Evolutionary conservation across 805 yeast genomes (phyloP), one percentile per base, ranked within the genome.

Genomic region (Grigorovia humatica): DNA sequence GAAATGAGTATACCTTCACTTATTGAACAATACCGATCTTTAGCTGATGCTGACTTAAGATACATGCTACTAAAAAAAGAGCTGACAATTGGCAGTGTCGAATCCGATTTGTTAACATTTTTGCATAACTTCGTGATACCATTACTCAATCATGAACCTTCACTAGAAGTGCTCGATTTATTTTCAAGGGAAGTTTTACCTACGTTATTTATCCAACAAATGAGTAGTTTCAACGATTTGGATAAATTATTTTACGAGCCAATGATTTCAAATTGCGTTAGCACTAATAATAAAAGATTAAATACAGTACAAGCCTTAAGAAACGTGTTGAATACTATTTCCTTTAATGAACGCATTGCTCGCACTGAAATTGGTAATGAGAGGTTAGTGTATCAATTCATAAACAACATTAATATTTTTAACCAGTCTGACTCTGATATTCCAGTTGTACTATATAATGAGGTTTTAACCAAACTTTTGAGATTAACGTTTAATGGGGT

Each of bases 1-100:
- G 15, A 38, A 44, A 50, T 52, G 51, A 45, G 15, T 9, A 59
- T 56, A 13, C 27, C 46, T 4, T 46, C 50, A 19, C 19, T 57
- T 19, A 47, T 61, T 7, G 52, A 52, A 15, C 59, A 56, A 29
- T 64, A 58, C 44, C 30, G 46, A n/a, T 52, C 43, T 11, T 57
- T 62, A 2, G 41, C 48, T n/a, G 69, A 65, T 50, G 52, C 51
- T 53, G 69, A 65, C 46, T 42, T 65, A 44, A 63, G 58, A 42
- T 65, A 64, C 49, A 65, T 65, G 68, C 82, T 96, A 5, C 88
- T 97, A 95, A 80, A 96, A 66, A 88, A 88, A 69, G 85, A 89
- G 63, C 80, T 89, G 50, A 86, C 85, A 61, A 70, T 90, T 9
- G 79, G 76, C n/a, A 95, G 86, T 53, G 72, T 88, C 40, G 83